Evolutionary conservation across 345 rosid genomes (phyloP).

Genomic region (Moricandia arvensis): DNA sequence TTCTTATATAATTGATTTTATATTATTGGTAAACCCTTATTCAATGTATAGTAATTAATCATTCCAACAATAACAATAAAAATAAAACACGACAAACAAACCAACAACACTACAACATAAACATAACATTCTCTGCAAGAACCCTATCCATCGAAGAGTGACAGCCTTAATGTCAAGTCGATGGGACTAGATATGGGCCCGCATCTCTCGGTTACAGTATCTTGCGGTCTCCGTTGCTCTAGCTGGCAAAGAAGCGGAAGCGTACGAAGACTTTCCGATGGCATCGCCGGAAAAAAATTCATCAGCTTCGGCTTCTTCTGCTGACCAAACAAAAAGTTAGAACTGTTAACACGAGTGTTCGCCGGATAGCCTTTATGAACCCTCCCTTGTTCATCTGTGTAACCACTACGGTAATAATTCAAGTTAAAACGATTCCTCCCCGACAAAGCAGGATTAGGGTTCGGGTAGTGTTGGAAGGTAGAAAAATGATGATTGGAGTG

Average conservation of each 20-base stretch:
- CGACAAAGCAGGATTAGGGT: neutral
- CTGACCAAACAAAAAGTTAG: neutral
- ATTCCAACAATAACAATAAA: neutral
- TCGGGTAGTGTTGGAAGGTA: neutral
- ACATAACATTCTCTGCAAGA: neutral
- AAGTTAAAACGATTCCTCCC: neutral
- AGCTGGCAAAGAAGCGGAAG: neutral
- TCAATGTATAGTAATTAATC: neutral
- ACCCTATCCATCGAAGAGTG: neutral
- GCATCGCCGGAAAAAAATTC: neutral
- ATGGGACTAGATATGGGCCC: neutral
- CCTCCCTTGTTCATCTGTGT: neutral
- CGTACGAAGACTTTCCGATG: neutral
- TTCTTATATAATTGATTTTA: too few species aligned
- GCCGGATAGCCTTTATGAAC: neutral
- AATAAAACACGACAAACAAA: neutral
- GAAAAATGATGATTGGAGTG: neutral
- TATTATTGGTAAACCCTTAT: neutral
- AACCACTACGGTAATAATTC: neutral
- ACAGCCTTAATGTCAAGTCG: neutral
- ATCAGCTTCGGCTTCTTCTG: neutral
- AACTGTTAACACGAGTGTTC: neutral
- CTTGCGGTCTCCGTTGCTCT: neutral
- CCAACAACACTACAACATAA: neutral
- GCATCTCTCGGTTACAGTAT: neutral